These are phyloP conservation scores for Backusella circina DNA, from an alignment of 192 early-diverging fungal genomes.

Conservation along the genomic window DNA sequence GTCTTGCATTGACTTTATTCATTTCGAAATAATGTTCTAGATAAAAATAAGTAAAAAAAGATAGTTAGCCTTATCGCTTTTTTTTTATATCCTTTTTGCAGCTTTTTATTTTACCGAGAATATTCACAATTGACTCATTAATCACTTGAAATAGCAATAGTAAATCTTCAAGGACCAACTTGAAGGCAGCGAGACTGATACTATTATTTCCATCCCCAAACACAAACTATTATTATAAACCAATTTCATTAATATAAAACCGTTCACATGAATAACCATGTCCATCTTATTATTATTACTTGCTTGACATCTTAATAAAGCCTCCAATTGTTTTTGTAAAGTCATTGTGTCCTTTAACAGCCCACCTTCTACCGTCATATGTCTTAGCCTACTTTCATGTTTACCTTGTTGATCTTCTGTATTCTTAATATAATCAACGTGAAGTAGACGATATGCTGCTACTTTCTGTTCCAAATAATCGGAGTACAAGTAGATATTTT, in stretches of 20 bases:
- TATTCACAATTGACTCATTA: slow-evolving; percentile 79
- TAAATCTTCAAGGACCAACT: slow-evolving; percentile 69
- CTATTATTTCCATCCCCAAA: slow-evolving; percentile 71
- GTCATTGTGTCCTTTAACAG: slow-evolving; percentile 59
- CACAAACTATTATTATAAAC: slow-evolving; percentile 52
- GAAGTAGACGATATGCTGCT: slow-evolving; percentile 55
- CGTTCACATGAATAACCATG: not conserved
- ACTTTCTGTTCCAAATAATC: slow-evolving; percentile 76
- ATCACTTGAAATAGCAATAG: slow-evolving; percentile 69
- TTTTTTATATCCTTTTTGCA: not conserved
- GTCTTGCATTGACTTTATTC: slow-evolving; percentile 59
- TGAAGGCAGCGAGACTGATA: slow-evolving; percentile 70
- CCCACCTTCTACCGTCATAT: slow-evolving; percentile 52
- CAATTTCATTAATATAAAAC: not conserved
- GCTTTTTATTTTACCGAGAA: slow-evolving; percentile 66
- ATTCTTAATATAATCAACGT: slow-evolving; percentile 61
- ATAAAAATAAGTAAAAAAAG: not conserved
- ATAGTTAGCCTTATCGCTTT: not conserved
- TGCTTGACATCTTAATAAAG: slow-evolving; percentile 73
- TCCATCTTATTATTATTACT: slow-evolving; percentile 2
- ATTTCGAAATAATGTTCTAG: slow-evolving; percentile 75
- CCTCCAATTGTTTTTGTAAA: slow-evolving; percentile 70
- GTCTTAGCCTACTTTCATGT: slow-evolving; percentile 40
- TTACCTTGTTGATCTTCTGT: slow-evolving; percentile 45
- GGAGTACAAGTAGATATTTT: slow-evolving; percentile 70